phyloP scores from a whole-genome alignment of 1,284 basidiomycete genomes.

The Naganishia sp. region DNA sequence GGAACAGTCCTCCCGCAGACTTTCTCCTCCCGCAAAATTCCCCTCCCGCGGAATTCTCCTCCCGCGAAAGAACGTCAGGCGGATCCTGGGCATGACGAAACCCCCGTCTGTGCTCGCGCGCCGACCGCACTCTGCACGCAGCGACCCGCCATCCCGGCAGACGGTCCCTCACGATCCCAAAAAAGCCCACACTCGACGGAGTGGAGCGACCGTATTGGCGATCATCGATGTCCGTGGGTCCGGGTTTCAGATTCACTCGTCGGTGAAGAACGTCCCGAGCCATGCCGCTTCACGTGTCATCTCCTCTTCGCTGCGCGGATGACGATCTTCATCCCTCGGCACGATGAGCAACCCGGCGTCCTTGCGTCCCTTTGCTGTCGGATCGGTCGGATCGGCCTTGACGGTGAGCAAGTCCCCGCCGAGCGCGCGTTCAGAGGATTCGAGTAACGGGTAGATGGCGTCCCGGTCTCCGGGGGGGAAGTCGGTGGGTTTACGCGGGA shows the following conservation, averaged over 20 bases:
- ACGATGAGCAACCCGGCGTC: conserved; percentile 55
- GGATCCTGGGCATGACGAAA: too few species aligned
- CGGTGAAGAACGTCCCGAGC: conserved; percentile 61
- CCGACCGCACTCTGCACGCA: too few species aligned
- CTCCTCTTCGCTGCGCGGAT: conserved; percentile 66
- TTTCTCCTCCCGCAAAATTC: too few species aligned
- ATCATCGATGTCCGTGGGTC: too few species aligned
- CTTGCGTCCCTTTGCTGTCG: conserved; percentile 23
- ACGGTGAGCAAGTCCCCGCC: conserved; percentile 49
- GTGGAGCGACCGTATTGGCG: too few species aligned
- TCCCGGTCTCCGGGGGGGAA: conserved; percentile 64
- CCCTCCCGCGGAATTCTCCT: too few species aligned
- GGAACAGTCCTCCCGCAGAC: too few species aligned
- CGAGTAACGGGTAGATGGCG: conserved; percentile 74
- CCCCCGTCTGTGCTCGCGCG: too few species aligned
- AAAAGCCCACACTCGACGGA: too few species aligned
- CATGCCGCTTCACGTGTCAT: conserved; percentile 75
- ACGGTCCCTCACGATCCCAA: too few species aligned
- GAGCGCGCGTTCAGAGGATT: conserved; percentile 63
- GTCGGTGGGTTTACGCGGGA: conserved; percentile 70
- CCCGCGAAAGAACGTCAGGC: too few species aligned
- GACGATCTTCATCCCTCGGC: conserved; percentile 67
- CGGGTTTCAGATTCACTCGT: neutral
- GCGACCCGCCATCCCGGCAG: too few species aligned
- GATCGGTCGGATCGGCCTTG: conserved; percentile 34